Evolutionary conservation across 2,329 filamentous ascomycete species (phyloP), one percentile per base, ranked within the genome.

Genomic region (Orbilia blumenaviensis): DNA sequence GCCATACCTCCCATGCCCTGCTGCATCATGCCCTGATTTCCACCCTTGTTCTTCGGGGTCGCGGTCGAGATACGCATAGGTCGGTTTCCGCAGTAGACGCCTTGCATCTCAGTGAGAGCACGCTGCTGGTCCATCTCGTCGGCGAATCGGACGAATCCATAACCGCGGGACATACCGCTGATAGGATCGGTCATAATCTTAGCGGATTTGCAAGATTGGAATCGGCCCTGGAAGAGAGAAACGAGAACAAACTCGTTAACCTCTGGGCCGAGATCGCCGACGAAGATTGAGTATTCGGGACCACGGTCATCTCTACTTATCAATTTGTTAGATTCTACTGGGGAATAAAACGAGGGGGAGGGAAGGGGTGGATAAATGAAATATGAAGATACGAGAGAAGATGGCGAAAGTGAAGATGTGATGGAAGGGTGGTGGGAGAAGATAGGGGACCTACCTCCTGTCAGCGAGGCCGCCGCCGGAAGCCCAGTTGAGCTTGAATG

Each of bases 141-240:
- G 62, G 93, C 93, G 86, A 99, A 99, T 79, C 95, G 93, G 63
- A 99, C 95, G 81, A 99, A 99, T 52, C 95, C 95, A 82, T 99
- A 99, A 68, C 95, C 95, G 78, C 95, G 93, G 78, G 94, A 97
- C 88, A 98, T 94, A 80, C 95, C 95, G 78, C 92, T 96, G 85
- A 98, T 95, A 77, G 95, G 94, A 82, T 99, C 95, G 77, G 94
- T 97, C 95, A 99, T 99, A 85, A 99, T 99, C 88, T 99, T 99
- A 82, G 95, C 95, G 38, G 93, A 97, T 87, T 98, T 98, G 92
- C 94, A 98, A 7, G 93, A 96, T 0, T 92, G 91, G 87, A 96
- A 99, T 77, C 94, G 93, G 82, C 90, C 91, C 85, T 98, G 94
- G 88, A 99, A 99, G 60, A 99, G 90, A 25, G 94, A 96, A 64